These are phyloP conservation scores for Cucurbitaria berberidis DNA, from an alignment of 2,329 filamentous ascomycete genomes.

Conservation along the genomic window DNA sequence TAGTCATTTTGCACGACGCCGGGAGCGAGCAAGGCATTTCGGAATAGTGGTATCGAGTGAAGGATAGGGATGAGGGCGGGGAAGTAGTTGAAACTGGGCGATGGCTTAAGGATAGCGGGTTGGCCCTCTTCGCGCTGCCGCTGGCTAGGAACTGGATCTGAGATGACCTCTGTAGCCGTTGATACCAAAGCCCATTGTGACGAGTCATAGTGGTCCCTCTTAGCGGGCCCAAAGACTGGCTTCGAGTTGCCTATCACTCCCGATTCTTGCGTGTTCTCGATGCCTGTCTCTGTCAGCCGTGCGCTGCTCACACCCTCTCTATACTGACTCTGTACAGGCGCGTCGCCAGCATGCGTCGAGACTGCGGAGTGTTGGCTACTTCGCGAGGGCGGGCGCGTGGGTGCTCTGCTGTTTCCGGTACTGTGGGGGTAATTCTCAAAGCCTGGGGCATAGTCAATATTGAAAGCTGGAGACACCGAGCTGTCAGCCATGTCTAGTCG, in stretches of 20 bases:
- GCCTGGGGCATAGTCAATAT: constrained; percentile 42
- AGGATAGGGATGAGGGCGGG: constrained; percentile 65
- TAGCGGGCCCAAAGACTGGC: constrained; percentile 61
- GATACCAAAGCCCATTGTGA: constrained; percentile 63
- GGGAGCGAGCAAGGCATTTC: constrained; percentile 63
- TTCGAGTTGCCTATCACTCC: constrained; percentile 56
- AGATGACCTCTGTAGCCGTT: constrained; percentile 56
- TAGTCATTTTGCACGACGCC: constrained; percentile 57
- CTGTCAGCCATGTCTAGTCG: constrained; percentile 22
- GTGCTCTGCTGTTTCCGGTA: constrained; percentile 40
- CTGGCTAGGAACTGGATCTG: constrained; percentile 60
- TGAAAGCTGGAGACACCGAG: constrained; percentile 33
- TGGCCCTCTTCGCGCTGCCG: constrained; percentile 54
- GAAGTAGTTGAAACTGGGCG: constrained; percentile 60
- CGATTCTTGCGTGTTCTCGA: constrained; percentile 57
- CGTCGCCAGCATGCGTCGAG: constrained; percentile 40
- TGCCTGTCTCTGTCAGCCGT: constrained; percentile 35
- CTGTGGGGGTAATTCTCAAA: constrained; percentile 42
- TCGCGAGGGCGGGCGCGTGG: constrained; percentile 45
- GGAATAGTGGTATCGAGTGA: constrained; percentile 65
- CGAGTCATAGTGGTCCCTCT: constrained; percentile 60
- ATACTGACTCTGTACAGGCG: constrained; percentile 43
- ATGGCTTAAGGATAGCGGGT: constrained; percentile 65
- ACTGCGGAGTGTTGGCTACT: constrained; percentile 40
- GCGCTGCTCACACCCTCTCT: not conserved